phyloP scores from a whole-genome alignment of 2,329 filamentous ascomycete species.

The Curvularia hawaiiensis region DNA sequence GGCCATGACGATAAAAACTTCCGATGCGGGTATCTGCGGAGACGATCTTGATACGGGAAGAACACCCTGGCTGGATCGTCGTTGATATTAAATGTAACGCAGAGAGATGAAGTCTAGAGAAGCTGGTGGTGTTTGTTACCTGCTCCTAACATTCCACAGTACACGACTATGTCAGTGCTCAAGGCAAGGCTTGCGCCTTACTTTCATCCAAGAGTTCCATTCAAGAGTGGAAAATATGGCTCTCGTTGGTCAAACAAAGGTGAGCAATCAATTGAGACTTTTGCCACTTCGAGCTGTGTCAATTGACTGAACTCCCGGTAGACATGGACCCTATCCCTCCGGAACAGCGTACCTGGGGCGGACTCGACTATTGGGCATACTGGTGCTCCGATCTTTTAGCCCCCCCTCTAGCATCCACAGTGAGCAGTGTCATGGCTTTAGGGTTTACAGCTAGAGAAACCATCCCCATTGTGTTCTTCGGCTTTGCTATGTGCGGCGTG shows the following conservation, averaged over 20 bases:
- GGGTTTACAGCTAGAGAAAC: constrained; percentile 56
- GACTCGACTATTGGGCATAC: constrained; percentile 54
- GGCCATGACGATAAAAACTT: background rate
- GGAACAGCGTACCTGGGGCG: constrained; percentile 54
- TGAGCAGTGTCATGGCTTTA: constrained; percentile 50
- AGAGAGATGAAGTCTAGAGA: background rate
- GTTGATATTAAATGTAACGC: background rate
- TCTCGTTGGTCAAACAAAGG: constrained; percentile 57
- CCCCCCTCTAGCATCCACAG: constrained; percentile 49
- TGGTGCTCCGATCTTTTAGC: constrained; percentile 57
- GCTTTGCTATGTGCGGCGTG: constrained; percentile 54
- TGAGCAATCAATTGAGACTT: constrained; percentile 7
- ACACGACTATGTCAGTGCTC: constrained; percentile 38
- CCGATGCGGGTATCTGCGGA: constrained; percentile 1
- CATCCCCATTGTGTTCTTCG: constrained; percentile 56
- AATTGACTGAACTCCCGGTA: background rate
- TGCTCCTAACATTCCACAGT: background rate
- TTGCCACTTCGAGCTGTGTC: background rate
- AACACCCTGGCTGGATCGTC: background rate
- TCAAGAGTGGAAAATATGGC: constrained; percentile 48
- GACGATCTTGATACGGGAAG: background rate
- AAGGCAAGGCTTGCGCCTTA: constrained; percentile 48
- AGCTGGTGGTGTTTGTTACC: background rate
- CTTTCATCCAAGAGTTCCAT: constrained; percentile 47
- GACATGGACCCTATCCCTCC: constrained; percentile 49